Conservation (phyloP, 192 early-diverging fungal species). For the Geranomyces variabilis region DNA sequence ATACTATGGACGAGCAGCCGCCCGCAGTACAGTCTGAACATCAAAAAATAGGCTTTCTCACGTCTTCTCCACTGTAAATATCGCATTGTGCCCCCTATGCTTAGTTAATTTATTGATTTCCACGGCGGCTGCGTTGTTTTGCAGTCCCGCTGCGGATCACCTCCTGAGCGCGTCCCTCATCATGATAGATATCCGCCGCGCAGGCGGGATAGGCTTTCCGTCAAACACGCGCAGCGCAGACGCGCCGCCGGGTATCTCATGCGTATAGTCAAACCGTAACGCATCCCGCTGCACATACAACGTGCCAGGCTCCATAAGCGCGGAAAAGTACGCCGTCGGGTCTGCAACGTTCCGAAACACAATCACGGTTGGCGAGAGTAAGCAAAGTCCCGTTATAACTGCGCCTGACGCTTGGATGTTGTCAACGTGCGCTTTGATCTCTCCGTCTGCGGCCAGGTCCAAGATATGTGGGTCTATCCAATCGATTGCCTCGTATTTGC, state of each 20-base stretch:
- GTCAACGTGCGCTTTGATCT: constrained; percentile 83
- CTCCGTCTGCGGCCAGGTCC: constrained; percentile 67
- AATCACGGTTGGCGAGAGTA: constrained; percentile 74
- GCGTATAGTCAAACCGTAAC: constrained; percentile 78
- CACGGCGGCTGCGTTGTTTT: no score
- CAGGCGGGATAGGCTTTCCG: constrained; percentile 54
- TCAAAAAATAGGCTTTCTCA: no score
- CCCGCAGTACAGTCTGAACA: background rate
- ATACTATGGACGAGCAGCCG: constrained; percentile 50
- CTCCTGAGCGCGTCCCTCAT: constrained; percentile 54
- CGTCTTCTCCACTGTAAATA: no score
- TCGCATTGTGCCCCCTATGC: no score
- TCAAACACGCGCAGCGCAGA: constrained; percentile 54
- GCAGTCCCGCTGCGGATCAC: no score
- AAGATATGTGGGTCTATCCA: constrained; percentile 83
- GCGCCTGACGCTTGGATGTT: constrained; percentile 76
- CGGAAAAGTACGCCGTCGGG: constrained; percentile 59
- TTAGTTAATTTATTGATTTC: no score
- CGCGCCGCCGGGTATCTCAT: constrained; percentile 68
- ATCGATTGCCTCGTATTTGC: background rate
- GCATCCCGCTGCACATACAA: constrained; percentile 75
- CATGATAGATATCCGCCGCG: constrained; percentile 74
- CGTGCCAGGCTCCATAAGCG: constrained; percentile 62
- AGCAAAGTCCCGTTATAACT: constrained; percentile 74
- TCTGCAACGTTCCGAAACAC: constrained; percentile 69